phyloP scores from a whole-genome alignment of 257 asterid genomes.

The Solanum neorickii region DNA sequence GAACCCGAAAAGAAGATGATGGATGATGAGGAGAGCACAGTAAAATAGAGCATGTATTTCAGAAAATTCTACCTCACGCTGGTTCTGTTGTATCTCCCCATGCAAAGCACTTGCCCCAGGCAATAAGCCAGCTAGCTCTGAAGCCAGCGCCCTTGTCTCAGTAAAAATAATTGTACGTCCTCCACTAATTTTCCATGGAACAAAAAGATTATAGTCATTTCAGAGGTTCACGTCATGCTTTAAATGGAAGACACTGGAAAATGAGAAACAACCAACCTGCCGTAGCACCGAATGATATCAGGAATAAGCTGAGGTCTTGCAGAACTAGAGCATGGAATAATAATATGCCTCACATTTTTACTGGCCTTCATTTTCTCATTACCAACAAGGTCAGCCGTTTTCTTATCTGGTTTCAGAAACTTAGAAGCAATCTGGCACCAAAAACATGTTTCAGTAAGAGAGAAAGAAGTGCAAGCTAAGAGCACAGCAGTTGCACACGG shows the following conservation, averaged over 20 bases:
- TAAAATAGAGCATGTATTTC: background rate
- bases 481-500: background rate
- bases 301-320: conserved; percentile 92
- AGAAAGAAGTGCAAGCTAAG: background rate
- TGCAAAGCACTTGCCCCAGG: conserved; percentile 97
- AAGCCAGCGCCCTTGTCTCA: conserved; percentile 81
- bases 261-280: conserved; percentile 50
- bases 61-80: conserved; percentile 65
- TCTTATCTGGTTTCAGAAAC: conserved; percentile 72
- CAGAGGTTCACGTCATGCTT: background rate
- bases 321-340: conserved; percentile 78
- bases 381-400: conserved; percentile 89
- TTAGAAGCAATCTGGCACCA: conserved; percentile 49
- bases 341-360: conserved; percentile 73
- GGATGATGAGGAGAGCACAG: background rate
- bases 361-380: conserved; percentile 98
- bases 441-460: conserved; percentile 3
- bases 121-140: conserved; percentile 82
- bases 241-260: background rate
- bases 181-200: conserved; percentile 43
- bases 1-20: background rate
- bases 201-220: background rate
- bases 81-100: conserved; percentile 93
- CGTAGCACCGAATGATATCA: conserved; percentile 83
- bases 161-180: conserved; percentile 92